Base-by-base conservation (phyloP, 225 moss, liverwort and hornwort genomes). In the Thuidium tamariscinum region DNA sequence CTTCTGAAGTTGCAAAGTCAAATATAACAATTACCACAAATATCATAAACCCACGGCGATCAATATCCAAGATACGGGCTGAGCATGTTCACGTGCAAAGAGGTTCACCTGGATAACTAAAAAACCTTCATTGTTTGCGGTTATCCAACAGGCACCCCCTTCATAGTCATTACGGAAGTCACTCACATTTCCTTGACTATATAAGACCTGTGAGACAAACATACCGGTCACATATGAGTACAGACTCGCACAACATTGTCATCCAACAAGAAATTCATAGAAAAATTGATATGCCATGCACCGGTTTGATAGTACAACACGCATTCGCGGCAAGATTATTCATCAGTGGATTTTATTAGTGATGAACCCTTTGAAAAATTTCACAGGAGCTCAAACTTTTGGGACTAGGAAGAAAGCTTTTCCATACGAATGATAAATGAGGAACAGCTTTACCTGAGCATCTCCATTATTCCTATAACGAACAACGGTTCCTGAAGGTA, bases 401-500 rank as follows among this genome's bases (percentile, higher is more conserved):
- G 71, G 34, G 17, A 23, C 13, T 48, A 61, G 34, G 25, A 82
- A 49, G 20, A 6, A 8, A 74, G n/a, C 4, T 10, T 59, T 65
- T 7, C 11, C 3, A 59, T 13, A 30, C 13, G 74, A 19, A 70
- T 61, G 13, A 86, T 17, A 80, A 70, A 42, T 8, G 26, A 72
- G 81, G 61, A 81, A 20, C 59, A 85, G 18, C 11, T 57, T 69
- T 27, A 96, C 98, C 91, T 96, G 93, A 74, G 91, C 89, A 82
- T 91, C 84, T 90, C 95, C 96, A 91, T 95, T 96, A 26, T 90
- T 84, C 73, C 74, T 95, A 60, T 95, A 95, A n/a, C 95, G 93
- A 72, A 99, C 56, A 87, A 99, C 92, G 9, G 88, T 95, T 66
- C 97, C 97, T 10, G 97, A 89, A 65, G 98, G 97, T 81, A 99